Base-by-base conservation (phyloP, 2,329 filamentous ascomycete species). In the Curvularia lunata region DNA sequence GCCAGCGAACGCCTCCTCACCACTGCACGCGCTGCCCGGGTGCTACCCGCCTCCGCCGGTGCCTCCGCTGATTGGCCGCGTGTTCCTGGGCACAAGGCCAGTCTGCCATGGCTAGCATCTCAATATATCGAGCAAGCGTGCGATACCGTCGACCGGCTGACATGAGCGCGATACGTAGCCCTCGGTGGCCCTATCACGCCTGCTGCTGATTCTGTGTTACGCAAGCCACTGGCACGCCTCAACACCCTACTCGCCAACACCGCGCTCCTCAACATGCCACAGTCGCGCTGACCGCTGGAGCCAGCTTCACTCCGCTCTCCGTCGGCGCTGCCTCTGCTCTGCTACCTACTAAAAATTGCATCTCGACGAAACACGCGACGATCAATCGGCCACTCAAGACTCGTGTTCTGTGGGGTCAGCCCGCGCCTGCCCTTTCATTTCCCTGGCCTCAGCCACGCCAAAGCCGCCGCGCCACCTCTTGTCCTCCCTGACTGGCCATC, bases 121-220 rank as follows among this genome's bases (percentile, higher is more conserved):
- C 62, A 64, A 64, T 64, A 64, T 60, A 62, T 62, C 57, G 52
- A 32, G 10, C 23, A 25, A 25, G 23, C 23, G 23, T 25, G 23
- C 23, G 6, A 32, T 32, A 32, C 30, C 27, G 16, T 38, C 5
- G 37, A 38, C 18, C 37, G 4, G 37, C 37, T 41, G 38, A 41
- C 38, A 41, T 12, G 38, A 41, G 19, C 5, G 1, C 18, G 19
- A 21, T 41, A 42, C 40, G 18, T 23, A 23, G 23, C 23, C 23
- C 6, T 25, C 23, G 13, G 40, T 23, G 5, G 18, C 10, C 40
- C 19, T 25, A 42, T 42, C 40, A 42, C 10, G 40, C 10, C 19
- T 6, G 18, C 8, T 41, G 18, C 43, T 25, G 21, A 18, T 30
- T 23, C 10, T 30, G 23, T 32, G 27, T 13, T 42, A 19, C 50